These are phyloP conservation scores for Coemansia sp. DNA, from an alignment of 192 early-diverging fungal species.

Conservation along the genomic window DNA sequence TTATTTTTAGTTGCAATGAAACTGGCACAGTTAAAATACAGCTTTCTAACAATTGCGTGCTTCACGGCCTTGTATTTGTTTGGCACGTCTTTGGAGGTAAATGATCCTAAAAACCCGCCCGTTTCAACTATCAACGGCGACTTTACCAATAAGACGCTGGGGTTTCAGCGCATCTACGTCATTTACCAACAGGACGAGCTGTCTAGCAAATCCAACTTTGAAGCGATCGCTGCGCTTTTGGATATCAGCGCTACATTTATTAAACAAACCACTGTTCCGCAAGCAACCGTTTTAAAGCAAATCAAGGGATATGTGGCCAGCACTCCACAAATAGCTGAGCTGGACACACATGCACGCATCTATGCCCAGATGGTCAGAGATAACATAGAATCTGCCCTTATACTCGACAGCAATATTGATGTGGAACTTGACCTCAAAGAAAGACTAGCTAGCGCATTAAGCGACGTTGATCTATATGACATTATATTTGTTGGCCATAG, in stretches of 20 bases:
- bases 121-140: not conserved
- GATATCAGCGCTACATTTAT: constrained; percentile 18
- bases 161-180: constrained; percentile 30
- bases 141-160: constrained; percentile 26
- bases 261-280: not conserved
- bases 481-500: constrained; percentile 25
- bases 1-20: not conserved
- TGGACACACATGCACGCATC: constrained; percentile 21
- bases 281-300: not conserved
- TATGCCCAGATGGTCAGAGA: constrained; percentile 20
- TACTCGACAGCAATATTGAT: constrained; percentile 17
- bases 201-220: constrained; percentile 5
- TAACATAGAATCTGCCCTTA: constrained; percentile 22
- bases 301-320: constrained; percentile 8
- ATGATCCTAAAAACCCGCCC: too few species aligned
- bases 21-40: not conserved
- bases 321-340: constrained; percentile 6
- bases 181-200: not conserved
- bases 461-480: constrained; percentile 7
- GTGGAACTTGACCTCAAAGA: constrained; percentile 27
- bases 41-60: not conserved
- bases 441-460: constrained; percentile 16
- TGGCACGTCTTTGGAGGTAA: not conserved
- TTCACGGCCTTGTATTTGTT: not conserved
- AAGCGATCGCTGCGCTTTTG: constrained; percentile 17